Evolutionary conservation across 2,329 filamentous ascomycete genomes (phyloP).

Genomic region (Ceratocystis destructans): DNA sequence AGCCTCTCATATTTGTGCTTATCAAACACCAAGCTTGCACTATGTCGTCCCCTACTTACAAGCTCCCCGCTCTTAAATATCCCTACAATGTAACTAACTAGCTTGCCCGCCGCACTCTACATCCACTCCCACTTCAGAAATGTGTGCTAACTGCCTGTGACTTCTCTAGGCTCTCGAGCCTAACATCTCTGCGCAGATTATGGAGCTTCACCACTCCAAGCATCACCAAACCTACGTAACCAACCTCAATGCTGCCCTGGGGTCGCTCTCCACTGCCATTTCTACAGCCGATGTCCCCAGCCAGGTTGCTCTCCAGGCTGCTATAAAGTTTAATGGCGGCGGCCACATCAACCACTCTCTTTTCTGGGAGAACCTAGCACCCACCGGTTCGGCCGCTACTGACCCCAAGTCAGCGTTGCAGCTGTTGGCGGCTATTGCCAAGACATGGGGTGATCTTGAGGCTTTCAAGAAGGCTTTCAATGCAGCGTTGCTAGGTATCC

Average conservation of each 20-base stretch:
- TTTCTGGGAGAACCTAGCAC: conserved; percentile 76
- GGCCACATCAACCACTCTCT: conserved; percentile 88
- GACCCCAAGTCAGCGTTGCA: conserved; percentile 39
- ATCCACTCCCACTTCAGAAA: neutral
- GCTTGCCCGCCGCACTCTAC: neutral
- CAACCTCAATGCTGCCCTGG: conserved; percentile 56
- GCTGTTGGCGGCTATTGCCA: conserved; percentile 46
- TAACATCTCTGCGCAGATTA: conserved; percentile 63
- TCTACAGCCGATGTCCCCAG: conserved; percentile 44
- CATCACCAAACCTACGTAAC: conserved; percentile 69
- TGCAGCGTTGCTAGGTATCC: conserved; percentile 52
- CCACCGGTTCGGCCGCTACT: conserved; percentile 44
- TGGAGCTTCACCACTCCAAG: conserved; percentile 68
- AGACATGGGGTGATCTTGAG: conserved; percentile 55
- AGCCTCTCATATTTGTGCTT: too few relatives aligned
- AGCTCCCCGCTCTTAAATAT: conserved; percentile 53
- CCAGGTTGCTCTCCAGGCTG: conserved; percentile 53
- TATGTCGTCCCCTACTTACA: conserved; percentile 30
- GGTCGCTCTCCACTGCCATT: conserved; percentile 44
- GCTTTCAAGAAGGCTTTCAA: conserved; percentile 54
- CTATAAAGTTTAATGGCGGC: conserved; percentile 77
- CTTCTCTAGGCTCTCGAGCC: conserved; percentile 50
- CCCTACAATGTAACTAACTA: conserved; percentile 51
- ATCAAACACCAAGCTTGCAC: neutral
- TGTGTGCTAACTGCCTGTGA: neutral